Conservation (phyloP, 805 yeast genomes). For the Lachancea quebecensis region DNA sequence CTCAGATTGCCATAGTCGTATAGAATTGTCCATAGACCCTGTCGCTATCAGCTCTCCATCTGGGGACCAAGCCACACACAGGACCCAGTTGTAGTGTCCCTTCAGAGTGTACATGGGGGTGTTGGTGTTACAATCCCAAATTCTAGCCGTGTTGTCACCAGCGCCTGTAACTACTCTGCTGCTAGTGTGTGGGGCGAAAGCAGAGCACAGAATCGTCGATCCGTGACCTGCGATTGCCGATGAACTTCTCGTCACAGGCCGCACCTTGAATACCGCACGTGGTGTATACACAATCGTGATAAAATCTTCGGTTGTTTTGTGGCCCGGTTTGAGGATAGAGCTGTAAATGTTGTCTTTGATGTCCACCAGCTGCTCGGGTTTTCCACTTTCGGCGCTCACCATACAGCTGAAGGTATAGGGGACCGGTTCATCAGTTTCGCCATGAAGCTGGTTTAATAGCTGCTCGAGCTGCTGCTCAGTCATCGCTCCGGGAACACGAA, state of each 20-base stretch:
- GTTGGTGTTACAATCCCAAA: conserved; percentile 95
- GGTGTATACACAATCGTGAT: conserved; percentile 89
- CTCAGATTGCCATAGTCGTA: conserved; percentile 78
- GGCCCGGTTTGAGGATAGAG: conserved; percentile 79
- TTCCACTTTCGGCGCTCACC: conserved; percentile 35
- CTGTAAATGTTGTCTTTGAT: conserved; percentile 70
- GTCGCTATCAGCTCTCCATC: conserved; percentile 89
- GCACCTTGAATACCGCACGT: conserved; percentile 88
- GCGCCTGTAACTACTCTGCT: conserved; percentile 89
- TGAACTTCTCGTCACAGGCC: conserved; percentile 81
- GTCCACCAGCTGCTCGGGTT: conserved; percentile 46
- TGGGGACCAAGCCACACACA: conserved; percentile 88
- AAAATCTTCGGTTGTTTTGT: conserved; percentile 87
- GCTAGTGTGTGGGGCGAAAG: conserved; percentile 86
- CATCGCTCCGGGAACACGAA: conserved; percentile 87
- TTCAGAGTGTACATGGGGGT: conserved; percentile 74
- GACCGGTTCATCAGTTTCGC: conserved; percentile 69
- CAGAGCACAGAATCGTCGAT: conserved; percentile 83
- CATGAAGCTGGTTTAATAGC: conserved; percentile 71
- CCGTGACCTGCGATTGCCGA: conserved; percentile 96
- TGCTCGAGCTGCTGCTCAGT: conserved; percentile 83
- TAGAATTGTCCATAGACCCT: conserved; percentile 89
- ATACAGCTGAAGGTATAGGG: conserved; percentile 82
- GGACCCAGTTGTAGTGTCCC: conserved; percentile 92
- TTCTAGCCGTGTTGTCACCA: conserved; percentile 91